Percentiles rank a stretch among this genome's conserved stretches.
phyloP scores from a whole-genome alignment of 2,329 filamentous ascomycete species.

The Sarocladiaceae sp. region DNA sequence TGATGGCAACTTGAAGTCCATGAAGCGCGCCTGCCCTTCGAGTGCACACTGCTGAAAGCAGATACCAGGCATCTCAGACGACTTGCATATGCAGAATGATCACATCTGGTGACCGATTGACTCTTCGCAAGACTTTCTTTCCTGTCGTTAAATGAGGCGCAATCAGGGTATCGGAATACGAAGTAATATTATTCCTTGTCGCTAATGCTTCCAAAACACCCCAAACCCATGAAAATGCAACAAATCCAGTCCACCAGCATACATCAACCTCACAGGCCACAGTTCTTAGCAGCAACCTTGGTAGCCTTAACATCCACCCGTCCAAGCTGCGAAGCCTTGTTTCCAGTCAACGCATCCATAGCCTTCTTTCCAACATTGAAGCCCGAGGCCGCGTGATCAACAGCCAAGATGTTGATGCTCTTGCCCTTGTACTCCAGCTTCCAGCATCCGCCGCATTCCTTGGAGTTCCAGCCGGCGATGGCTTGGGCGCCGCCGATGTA shows the following conservation, averaged over 20 bases:
- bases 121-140: too few relatives aligned
- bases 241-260: too few relatives aligned
- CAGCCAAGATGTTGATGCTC: constrained; percentile 50
- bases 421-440: constrained; percentile 45
- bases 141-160: too few relatives aligned
- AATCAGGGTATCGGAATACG: too few relatives aligned
- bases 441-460: constrained; percentile 58
- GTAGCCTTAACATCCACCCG: constrained; percentile 44
- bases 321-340: constrained; percentile 45
- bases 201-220: not conserved
- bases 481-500: constrained; percentile 50
- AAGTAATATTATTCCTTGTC: too few relatives aligned
- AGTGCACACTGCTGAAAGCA: too few relatives aligned
- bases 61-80: too few relatives aligned
- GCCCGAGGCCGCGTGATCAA: constrained; percentile 46
- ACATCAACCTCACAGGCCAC: constrained; percentile 36
- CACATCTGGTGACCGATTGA: too few relatives aligned
- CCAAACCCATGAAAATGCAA: too few relatives aligned
- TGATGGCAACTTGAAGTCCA: too few relatives aligned
- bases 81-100: too few relatives aligned
- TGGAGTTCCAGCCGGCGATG: constrained; percentile 53
- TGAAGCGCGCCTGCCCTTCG: too few relatives aligned
- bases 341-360: constrained; percentile 51
- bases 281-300: constrained; percentile 39
- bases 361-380: constrained; percentile 56